These are phyloP conservation scores for Hypoxylon sp. DNA, from an alignment of 2,329 filamentous ascomycete species.

Conservation along the genomic window DNA sequence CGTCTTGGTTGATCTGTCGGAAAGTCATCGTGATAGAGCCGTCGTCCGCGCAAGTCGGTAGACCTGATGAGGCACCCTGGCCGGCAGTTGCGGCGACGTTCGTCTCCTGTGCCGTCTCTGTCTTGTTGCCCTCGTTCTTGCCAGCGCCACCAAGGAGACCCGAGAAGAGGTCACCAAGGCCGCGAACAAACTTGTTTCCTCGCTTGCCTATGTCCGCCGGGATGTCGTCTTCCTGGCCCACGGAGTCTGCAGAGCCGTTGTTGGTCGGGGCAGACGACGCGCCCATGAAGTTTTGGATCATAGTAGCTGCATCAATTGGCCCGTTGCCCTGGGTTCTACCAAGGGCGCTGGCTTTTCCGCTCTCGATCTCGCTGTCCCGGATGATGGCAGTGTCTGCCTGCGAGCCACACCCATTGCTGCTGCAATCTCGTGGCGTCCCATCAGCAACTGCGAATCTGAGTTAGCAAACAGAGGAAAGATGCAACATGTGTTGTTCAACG, in stretches of 20 bases:
- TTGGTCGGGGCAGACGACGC: constrained; percentile 49
- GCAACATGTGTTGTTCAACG: background rate
- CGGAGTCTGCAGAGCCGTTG: constrained; percentile 49
- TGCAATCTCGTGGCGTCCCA: constrained; percentile 73
- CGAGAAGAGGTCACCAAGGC: constrained; percentile 45
- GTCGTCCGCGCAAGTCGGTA: constrained; percentile 68
- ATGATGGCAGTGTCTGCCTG: constrained; percentile 77
- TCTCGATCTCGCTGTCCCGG: constrained; percentile 65
- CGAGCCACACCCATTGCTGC: constrained; percentile 67
- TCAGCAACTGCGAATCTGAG: constrained; percentile 58
- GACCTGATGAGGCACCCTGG: constrained; percentile 59
- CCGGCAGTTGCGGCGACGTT: constrained; percentile 64
- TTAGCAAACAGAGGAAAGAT: background rate
- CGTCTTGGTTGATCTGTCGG: constrained; percentile 77
- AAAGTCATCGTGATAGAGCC: constrained; percentile 70
- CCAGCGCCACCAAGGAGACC: constrained; percentile 40
- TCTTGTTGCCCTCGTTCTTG: constrained; percentile 54
- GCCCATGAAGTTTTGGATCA: constrained; percentile 69
- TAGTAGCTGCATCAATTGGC: constrained; percentile 63
- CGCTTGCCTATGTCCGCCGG: constrained; percentile 34
- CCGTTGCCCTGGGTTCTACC: constrained; percentile 70
- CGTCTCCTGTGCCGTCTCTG: constrained; percentile 53
- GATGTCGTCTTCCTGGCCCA: constrained; percentile 56
- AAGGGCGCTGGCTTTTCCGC: constrained; percentile 64
- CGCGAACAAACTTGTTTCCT: constrained; percentile 40